Evolutionary conservation across 2,329 filamentous ascomycete genomes (phyloP).

Genomic region (Colletotrichum paranaense): DNA sequence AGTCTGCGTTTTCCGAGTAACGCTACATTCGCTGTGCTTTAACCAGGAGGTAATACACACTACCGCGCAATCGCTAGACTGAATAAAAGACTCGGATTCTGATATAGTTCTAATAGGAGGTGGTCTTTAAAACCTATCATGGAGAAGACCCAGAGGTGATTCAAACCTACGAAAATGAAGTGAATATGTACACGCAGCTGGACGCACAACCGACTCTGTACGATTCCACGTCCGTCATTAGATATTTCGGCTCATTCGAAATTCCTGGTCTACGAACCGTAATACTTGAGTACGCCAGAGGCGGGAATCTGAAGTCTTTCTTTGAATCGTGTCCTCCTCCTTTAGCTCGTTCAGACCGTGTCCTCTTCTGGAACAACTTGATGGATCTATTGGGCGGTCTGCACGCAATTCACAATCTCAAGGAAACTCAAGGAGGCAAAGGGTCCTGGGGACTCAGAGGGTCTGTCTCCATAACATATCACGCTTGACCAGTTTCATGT

Average conservation of each 20-base stretch:
- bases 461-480: background rate
- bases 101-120: background rate
- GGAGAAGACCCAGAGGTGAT: background rate
- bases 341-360: background rate
- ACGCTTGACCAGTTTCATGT: background rate
- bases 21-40: background rate
- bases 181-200: background rate
- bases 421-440: background rate
- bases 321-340: background rate
- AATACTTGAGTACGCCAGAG: background rate
- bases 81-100: background rate
- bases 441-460: background rate
- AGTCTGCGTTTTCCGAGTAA: background rate
- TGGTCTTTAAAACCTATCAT: constrained; percentile 6
- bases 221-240: background rate
- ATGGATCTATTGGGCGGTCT: background rate
- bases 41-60: background rate
- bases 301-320: background rate
- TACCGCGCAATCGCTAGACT: no score
- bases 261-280: background rate
- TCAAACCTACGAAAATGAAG: background rate
- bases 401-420: background rate
- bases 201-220: background rate
- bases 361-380: background rate
- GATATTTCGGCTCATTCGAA: background rate